phyloP scores from a whole-genome alignment of 2,329 filamentous ascomycete genomes.

The Colletotrichum paranaense region DNA sequence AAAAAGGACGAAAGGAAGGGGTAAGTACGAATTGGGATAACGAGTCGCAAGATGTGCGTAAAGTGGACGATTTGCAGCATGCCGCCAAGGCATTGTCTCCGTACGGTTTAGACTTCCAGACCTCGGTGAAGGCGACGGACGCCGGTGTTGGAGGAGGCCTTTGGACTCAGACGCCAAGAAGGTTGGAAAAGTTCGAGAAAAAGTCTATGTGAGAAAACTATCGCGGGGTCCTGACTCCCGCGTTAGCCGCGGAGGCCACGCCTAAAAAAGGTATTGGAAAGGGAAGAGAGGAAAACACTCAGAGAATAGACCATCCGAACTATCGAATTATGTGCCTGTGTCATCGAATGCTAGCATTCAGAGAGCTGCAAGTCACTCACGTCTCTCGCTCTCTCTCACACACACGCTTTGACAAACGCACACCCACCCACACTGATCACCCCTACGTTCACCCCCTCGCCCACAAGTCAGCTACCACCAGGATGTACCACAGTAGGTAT shows the following conservation, averaged over 20 bases:
- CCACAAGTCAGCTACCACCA: neutral
- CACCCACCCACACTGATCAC: constrained; percentile 10
- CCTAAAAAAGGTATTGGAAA: neutral
- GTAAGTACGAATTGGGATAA: neutral
- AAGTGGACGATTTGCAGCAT: neutral
- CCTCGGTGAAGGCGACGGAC: constrained; percentile 11
- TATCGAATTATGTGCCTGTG: constrained; percentile 18
- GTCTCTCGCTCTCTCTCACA: neutral
- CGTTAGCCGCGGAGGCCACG: constrained; percentile 27
- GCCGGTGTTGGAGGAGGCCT: neutral
- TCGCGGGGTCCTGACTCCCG: neutral
- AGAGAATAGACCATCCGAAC: constrained; percentile 27
- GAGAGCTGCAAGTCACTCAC: constrained; percentile 29
- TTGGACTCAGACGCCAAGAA: constrained; percentile 10
- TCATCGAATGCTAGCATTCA: constrained; percentile 13
- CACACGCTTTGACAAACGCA: neutral
- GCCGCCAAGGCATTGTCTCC: constrained; percentile 7
- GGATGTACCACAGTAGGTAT: neutral
- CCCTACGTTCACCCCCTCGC: constrained; percentile 15
- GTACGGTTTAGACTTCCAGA: constrained; percentile 1
- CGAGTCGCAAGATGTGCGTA: constrained; percentile 16
- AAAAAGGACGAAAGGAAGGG: neutral
- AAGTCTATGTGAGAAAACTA: constrained; percentile 5
- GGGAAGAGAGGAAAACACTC: neutral
- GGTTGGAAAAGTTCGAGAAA: constrained; percentile 26